These are phyloP conservation scores for Aspergillaceae sp. DNA, from an alignment of 2,329 filamentous ascomycete genomes.

Conservation along the genomic window DNA sequence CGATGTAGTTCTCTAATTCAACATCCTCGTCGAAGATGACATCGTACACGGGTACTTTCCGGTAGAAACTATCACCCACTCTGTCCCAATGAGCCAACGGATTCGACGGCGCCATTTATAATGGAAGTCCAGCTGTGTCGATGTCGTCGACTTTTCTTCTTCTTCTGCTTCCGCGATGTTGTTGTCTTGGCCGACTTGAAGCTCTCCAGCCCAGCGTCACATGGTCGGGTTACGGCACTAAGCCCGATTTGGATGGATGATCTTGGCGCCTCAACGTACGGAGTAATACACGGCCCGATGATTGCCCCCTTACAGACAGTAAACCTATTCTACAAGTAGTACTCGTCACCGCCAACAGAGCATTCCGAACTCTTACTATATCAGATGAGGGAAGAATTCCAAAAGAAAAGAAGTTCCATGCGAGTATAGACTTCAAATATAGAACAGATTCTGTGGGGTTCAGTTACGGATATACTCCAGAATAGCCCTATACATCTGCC, in stretches of 20 bases:
- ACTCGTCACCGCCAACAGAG: too few relatives aligned
- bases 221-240: background rate
- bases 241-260: background rate
- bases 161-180: background rate
- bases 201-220: background rate
- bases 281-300: too few relatives aligned
- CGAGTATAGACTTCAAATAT: too few relatives aligned
- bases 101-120: conserved; percentile 42
- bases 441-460: too few relatives aligned
- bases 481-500: too few relatives aligned
- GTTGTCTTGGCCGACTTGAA: background rate
- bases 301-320: too few relatives aligned
- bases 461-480: too few relatives aligned
- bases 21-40: conserved; percentile 86
- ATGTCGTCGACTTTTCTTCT: background rate
- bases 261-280: background rate
- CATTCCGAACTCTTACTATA: too few relatives aligned
- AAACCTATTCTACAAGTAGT: too few relatives aligned
- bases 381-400: too few relatives aligned
- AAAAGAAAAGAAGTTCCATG: too few relatives aligned
- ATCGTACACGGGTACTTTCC: conserved; percentile 88
- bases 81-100: conserved; percentile 89
- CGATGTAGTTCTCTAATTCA: conserved; percentile 88
- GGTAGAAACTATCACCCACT: conserved; percentile 88
- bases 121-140: conserved; percentile 3